These are phyloP conservation scores for Verticillium tricorpus DNA, from an alignment of 2,329 filamentous ascomycete species.

Conservation along the genomic window DNA sequence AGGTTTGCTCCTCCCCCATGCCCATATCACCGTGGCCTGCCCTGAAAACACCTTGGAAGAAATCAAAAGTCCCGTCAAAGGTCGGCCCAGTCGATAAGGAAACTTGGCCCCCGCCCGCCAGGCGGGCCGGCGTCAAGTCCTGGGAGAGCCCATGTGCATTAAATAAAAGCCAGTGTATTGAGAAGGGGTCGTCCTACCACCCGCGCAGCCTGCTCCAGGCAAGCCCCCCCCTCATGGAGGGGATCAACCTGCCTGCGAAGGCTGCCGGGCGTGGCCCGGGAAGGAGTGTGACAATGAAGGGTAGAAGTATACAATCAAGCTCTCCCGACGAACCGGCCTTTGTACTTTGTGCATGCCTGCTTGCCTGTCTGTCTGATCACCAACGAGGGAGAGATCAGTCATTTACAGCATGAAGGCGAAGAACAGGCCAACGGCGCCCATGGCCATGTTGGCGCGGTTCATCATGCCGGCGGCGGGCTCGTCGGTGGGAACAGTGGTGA, in stretches of 20 bases:
- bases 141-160: neutral
- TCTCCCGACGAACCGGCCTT: constrained; percentile 9
- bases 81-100: neutral
- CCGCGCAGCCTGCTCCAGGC: neutral
- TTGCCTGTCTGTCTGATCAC: neutral
- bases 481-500: constrained; percentile 1
- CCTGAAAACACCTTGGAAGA: neutral
- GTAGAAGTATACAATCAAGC: constrained; percentile 11
- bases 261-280: neutral
- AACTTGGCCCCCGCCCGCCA: neutral
- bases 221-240: neutral
- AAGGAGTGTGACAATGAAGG: constrained; percentile 3
- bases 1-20: neutral
- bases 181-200: neutral
- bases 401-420: constrained; percentile 14
- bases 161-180: neutral
- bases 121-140: neutral
- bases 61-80: neutral
- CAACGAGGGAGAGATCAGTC: neutral
- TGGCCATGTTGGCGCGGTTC: constrained; percentile 13
- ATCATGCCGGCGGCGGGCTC: constrained; percentile 9
- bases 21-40: neutral
- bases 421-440: constrained; percentile 13
- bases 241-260: neutral
- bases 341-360: neutral